A percentile compares a stretch with the other conserved stretches of the same genome.
phyloP scores from a whole-genome alignment of 352 stramenopile species.

The Phytopythium boreale region DNA sequence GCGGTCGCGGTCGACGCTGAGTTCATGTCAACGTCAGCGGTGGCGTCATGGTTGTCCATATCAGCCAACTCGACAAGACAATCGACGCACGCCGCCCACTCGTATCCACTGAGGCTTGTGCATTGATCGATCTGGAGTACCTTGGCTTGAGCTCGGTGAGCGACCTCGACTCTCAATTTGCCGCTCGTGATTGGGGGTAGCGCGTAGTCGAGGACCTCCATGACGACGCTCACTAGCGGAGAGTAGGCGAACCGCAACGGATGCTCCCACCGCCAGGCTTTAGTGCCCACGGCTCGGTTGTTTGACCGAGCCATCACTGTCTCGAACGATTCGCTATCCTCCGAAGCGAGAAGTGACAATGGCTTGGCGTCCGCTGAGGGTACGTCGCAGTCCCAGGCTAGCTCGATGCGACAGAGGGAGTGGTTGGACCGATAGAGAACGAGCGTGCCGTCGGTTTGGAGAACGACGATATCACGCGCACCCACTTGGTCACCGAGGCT shows the following conservation, averaged over 20 bases:
- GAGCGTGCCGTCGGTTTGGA: slow-evolving; percentile 25
- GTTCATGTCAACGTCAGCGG: neutral
- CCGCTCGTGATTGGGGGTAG: slow-evolving; percentile 2
- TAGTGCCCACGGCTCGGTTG: neutral
- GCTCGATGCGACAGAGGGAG: slow-evolving; percentile 27
- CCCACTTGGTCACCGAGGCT: neutral
- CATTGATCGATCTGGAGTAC: neutral
- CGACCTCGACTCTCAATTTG: neutral
- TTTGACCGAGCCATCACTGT: slow-evolving; percentile 12
- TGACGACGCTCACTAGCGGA: slow-evolving; percentile 30
- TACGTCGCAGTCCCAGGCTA: neutral
- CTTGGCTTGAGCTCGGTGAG: slow-evolving; percentile 4
- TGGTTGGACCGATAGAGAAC: slow-evolving; percentile 30
- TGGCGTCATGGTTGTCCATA: neutral
- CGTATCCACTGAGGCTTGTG: neutral
- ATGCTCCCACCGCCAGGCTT: slow-evolving; percentile 36
- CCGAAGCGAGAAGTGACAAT: neutral
- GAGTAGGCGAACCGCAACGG: slow-evolving; percentile 30
- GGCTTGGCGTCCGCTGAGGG: neutral
- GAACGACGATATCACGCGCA: slow-evolving; percentile 40
- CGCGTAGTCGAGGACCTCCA: slow-evolving; percentile 26
- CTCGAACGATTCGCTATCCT: slow-evolving; percentile 23
- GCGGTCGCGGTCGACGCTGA: neutral
- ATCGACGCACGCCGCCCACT: slow-evolving; percentile 1
- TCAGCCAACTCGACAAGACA: neutral